Conservation (phyloP, 139 green algal species). For the Micractinium sp. region DNA sequence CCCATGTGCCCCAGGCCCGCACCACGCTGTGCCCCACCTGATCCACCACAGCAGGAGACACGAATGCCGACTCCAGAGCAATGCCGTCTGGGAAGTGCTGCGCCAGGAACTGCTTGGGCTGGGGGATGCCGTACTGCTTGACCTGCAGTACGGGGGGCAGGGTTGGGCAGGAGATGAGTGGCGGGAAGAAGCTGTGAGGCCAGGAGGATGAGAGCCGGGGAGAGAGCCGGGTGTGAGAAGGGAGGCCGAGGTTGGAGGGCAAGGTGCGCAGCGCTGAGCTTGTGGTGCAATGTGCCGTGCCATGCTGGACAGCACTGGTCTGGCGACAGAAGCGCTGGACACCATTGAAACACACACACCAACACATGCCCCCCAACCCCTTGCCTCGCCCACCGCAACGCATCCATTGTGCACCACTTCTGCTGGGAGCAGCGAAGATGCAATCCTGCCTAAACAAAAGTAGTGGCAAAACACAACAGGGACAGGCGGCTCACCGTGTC, state of each 20-base stretch:
- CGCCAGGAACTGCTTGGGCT: conserved; percentile 58
- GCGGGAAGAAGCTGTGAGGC: neutral
- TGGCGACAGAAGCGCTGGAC: no score
- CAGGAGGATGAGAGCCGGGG: neutral
- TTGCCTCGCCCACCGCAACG: no score
- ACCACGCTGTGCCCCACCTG: conserved; percentile 58
- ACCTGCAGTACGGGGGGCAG: neutral
- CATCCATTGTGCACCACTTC: no score
- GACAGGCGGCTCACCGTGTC: conserved; percentile 50
- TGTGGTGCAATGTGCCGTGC: no score
- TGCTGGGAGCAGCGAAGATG: no score
- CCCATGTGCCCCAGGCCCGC: neutral
- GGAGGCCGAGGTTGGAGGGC: no score
- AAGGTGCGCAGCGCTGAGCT: neutral
- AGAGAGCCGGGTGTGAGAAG: neutral
- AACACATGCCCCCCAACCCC: no score
- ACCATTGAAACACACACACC: no score
- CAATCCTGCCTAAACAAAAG: no score
- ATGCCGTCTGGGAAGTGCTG: conserved; percentile 70
- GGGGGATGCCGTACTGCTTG: conserved; percentile 63
- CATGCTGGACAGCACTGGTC: no score
- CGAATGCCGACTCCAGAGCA: conserved; percentile 67
- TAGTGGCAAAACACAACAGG: neutral
- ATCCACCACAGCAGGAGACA: conserved; percentile 62
- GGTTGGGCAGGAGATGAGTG: neutral